phyloP scores from a whole-genome alignment of 495 filamentous ascomycete species.

The Aspergillus carlsbadensis region DNA sequence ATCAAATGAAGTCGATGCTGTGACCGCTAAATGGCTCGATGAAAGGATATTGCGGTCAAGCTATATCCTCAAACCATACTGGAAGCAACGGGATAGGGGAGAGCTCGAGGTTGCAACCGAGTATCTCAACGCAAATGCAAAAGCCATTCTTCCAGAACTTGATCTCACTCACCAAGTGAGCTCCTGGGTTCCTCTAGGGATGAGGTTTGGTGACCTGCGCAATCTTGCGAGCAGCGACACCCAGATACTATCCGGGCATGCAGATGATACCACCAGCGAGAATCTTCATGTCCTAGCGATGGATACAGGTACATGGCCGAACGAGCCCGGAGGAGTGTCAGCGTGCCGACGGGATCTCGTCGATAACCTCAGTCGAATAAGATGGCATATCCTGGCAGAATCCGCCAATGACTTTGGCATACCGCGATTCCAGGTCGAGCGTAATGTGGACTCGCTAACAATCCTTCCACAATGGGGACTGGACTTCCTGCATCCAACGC shows the following conservation, averaged over 20 bases:
- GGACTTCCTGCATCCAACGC: constrained; percentile 59
- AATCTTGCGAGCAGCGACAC: constrained; percentile 48
- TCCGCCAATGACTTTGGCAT: constrained; percentile 63
- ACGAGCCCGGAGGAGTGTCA: constrained; percentile 64
- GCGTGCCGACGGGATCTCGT: constrained; percentile 64
- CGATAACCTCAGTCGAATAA: constrained; percentile 57
- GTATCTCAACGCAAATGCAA: constrained; percentile 52
- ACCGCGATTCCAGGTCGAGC: constrained; percentile 62
- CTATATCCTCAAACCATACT: constrained; percentile 53
- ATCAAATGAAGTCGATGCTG: constrained; percentile 54
- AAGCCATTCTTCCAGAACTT: constrained; percentile 57
- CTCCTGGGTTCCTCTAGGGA: constrained; percentile 56
- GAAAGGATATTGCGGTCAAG: constrained; percentile 56
- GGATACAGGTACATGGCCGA: constrained; percentile 64
- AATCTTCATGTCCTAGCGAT: constrained; percentile 58
- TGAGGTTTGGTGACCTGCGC: constrained; percentile 59
- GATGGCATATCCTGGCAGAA: constrained; percentile 63
- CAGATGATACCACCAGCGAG: constrained; percentile 41
- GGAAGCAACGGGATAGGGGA: constrained; percentile 54
- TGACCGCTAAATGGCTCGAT: constrained; percentile 60
- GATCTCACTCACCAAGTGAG: constrained; percentile 58
- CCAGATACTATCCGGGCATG: constrained; percentile 23
- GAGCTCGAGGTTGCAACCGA: constrained; percentile 48
- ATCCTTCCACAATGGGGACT: constrained; percentile 63
- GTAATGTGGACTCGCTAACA: constrained; percentile 61